These are phyloP conservation scores for Colletotrichum truncatum DNA, from an alignment of 2,329 filamentous ascomycete species.

Conservation along the genomic window DNA sequence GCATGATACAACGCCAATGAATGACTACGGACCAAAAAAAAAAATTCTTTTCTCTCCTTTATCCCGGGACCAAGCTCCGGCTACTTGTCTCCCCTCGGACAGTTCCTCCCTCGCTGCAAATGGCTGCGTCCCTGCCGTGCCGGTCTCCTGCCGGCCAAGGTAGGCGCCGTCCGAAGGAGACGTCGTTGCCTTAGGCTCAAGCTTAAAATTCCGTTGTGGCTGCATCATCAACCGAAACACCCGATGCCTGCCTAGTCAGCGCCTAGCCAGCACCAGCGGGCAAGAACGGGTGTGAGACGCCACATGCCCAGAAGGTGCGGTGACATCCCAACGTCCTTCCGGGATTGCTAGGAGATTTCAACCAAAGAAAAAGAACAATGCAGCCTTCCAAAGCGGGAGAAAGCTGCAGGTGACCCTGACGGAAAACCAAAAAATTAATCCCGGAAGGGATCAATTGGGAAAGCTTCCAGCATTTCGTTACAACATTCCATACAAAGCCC, in stretches of 20 bases:
- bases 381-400: neutral
- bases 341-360: neutral
- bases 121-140: neutral
- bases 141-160: neutral
- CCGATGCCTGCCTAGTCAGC: constrained; percentile 2
- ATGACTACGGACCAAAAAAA: no score
- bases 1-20: no score
- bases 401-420: neutral
- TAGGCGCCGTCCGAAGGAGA: neutral
- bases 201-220: constrained; percentile 21
- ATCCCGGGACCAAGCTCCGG: neutral
- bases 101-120: neutral
- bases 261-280: constrained; percentile 18
- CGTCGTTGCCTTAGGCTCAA: constrained; percentile 30
- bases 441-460: neutral
- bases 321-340: constrained; percentile 1
- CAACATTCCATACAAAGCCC: neutral
- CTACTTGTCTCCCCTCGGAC: neutral
- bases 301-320: constrained; percentile 16
- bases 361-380: constrained; percentile 8
- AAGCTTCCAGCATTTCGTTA: neutral
- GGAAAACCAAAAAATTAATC: neutral
- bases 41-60: neutral
- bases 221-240: constrained; percentile 27
- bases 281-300: constrained; percentile 22